Percentiles rank a stretch among this genome's conserved stretches.
These are phyloP conservation scores for Phalaenopsis equestris DNA, from an alignment of 106 monocot species.

Conservation along the genomic window DNA sequence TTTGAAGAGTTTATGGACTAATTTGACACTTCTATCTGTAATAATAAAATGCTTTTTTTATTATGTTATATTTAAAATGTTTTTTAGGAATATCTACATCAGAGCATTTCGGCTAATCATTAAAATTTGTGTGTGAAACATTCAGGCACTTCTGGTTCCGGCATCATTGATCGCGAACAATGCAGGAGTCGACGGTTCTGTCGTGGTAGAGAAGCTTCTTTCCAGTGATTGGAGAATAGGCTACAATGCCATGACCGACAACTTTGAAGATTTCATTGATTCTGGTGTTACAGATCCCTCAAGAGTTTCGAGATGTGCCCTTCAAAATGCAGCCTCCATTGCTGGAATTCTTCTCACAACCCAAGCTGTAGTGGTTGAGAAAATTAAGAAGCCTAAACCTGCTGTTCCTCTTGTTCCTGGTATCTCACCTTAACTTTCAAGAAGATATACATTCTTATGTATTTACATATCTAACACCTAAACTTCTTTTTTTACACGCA, in stretches of 20 bases:
- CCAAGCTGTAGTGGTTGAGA: constrained; percentile 81
- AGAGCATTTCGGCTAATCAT: background rate
- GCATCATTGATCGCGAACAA: constrained; percentile 73
- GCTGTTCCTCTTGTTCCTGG: constrained; percentile 72
- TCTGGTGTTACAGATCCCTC: constrained; percentile 87
- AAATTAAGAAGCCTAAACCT: constrained; percentile 54
- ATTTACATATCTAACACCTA: too few species aligned
- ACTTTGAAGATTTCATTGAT: constrained; percentile 60
- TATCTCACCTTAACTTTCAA: constrained; percentile 31
- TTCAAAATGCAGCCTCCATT: constrained; percentile 87
- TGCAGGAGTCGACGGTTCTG: constrained; percentile 63
- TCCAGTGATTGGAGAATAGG: constrained; percentile 60
- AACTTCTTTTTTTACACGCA: too few species aligned
- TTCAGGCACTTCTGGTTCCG: constrained; percentile 87
- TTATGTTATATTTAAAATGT: too few species aligned
- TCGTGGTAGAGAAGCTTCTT: constrained; percentile 74
- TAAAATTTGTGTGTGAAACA: background rate
- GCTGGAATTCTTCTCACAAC: constrained; percentile 79
- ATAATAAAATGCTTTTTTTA: too few species aligned
- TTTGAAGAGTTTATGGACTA: too few species aligned
- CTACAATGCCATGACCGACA: constrained; percentile 78
- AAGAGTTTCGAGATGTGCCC: constrained; percentile 79
- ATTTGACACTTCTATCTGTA: too few species aligned
- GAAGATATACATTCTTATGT: too few species aligned
- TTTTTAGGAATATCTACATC: background rate